A percentile compares a stretch with the other conserved stretches of the same genome.
These are phyloP conservation scores for Globisporangium canariense DNA, from an alignment of 352 stramenopile species.

Conservation along the genomic window DNA sequence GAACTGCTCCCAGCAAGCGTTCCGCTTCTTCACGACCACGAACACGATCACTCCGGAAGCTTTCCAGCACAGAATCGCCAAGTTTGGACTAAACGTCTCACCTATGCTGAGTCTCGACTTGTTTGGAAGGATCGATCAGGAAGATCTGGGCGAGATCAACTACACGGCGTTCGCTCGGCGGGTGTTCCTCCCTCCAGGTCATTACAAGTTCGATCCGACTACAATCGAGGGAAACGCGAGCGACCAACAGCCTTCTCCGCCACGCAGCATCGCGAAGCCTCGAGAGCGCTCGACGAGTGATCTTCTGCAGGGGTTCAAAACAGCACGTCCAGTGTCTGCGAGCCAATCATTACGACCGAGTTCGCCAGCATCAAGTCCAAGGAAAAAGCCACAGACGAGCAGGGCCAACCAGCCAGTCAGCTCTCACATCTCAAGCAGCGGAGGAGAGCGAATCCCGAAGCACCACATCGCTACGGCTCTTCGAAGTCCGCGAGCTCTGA, in stretches of 20 bases:
- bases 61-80: slow-evolving; percentile 62
- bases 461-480: slow-evolving; percentile 5
- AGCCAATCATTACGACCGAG: not conserved
- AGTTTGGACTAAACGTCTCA: slow-evolving; percentile 50
- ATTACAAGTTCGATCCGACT: slow-evolving; percentile 23
- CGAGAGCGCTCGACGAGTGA: not conserved
- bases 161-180: slow-evolving; percentile 59
- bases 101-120: slow-evolving; percentile 46
- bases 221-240: not conserved
- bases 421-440: not conserved
- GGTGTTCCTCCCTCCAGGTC: slow-evolving; percentile 44
- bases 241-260: not conserved
- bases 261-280: not conserved
- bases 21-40: slow-evolving; percentile 74
- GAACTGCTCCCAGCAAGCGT: slow-evolving; percentile 63
- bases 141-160: slow-evolving; percentile 63
- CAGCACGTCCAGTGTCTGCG: not conserved
- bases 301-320: not conserved
- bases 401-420: not conserved
- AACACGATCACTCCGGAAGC: slow-evolving; percentile 66
- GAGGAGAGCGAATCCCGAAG: not conserved
- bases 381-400: not conserved
- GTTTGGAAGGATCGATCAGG: slow-evolving; percentile 58
- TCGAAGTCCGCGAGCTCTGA: slow-evolving; percentile 12
- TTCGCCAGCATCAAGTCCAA: slow-evolving; percentile 5